Percentiles rank a stretch among this genome's conserved stretches.
Conservation (phyloP, 2,329 filamentous ascomycete genomes). For the Fusarium dlaminii region DNA sequence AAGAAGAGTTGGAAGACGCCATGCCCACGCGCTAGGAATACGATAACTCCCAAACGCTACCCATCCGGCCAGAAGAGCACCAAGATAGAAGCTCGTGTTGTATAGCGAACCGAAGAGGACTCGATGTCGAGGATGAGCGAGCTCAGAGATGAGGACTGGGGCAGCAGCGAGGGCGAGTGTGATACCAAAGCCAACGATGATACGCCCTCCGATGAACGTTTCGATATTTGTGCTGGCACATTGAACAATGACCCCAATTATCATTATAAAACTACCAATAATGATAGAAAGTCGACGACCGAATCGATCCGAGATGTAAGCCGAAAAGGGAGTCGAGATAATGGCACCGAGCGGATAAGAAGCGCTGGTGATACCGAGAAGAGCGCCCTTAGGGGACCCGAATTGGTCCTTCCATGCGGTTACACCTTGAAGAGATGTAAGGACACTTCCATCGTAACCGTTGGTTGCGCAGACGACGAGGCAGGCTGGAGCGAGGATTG, state of each 20-base stretch:
- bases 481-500: conserved; percentile 21
- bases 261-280: conserved; percentile 31
- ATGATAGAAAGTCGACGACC: conserved; percentile 45
- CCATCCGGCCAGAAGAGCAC: conserved; percentile 16
- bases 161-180: conserved; percentile 60
- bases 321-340: conserved; percentile 42
- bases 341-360: conserved; percentile 60
- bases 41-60: conserved; percentile 25
- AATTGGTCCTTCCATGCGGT: conserved; percentile 51
- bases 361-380: conserved; percentile 47
- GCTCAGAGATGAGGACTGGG: conserved; percentile 50
- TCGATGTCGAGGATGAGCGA: conserved; percentile 23
- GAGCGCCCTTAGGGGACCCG: conserved; percentile 44
- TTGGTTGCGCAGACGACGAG: conserved; percentile 49
- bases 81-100: not conserved
- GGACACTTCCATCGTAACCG: conserved; percentile 59
- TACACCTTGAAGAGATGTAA: conserved; percentile 57
- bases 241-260: conserved; percentile 21
- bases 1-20: conserved; percentile 28
- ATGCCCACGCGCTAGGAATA: conserved; percentile 16
- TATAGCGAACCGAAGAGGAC: conserved; percentile 16
- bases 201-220: conserved; percentile 62
- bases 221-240: conserved; percentile 37
- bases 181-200: conserved; percentile 63
- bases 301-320: conserved; percentile 42